These are phyloP conservation scores for Saccharomycopsis capsularis DNA, from an alignment of 805 yeast genomes.

Conservation along the genomic window DNA sequence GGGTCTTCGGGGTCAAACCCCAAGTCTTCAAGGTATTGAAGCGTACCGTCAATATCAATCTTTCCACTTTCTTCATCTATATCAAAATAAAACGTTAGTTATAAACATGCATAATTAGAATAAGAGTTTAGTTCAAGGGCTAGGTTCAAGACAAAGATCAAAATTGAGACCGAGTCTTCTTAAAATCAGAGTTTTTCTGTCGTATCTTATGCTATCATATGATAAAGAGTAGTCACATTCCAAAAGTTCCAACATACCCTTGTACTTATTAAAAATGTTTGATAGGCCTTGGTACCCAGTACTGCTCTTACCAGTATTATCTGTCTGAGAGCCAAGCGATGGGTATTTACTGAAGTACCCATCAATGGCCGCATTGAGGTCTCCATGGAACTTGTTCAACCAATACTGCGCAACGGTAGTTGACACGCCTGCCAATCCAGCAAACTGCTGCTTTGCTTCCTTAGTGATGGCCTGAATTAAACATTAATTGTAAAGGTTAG, in stretches of 20 bases:
- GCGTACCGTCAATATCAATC: constrained; percentile 76
- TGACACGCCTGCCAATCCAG: not conserved
- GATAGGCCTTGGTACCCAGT: too few species aligned
- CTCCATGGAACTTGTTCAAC: not conserved
- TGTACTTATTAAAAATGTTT: not conserved
- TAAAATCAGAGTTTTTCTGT: too few species aligned
- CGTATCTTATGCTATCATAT: not conserved
- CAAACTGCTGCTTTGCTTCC: not conserved
- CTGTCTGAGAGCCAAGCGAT: too few species aligned
- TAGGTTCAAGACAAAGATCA: too few species aligned
- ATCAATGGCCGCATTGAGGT: not conserved
- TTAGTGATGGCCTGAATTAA: not conserved
- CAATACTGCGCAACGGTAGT: not conserved
- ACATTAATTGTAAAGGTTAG: too few species aligned
- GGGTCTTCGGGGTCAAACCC: constrained; percentile 70
- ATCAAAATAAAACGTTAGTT: not conserved
- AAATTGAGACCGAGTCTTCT: too few species aligned
- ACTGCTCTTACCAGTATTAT: too few species aligned
- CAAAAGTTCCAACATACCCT: too few species aligned
- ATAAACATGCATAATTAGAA: too few species aligned
- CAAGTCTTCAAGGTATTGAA: constrained; percentile 58
- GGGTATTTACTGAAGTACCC: not conserved
- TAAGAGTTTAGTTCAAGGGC: too few species aligned
- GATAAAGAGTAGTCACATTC: not conserved
- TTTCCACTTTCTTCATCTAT: constrained; percentile 23